phyloP scores from a whole-genome alignment of 768 basidiomycete genomes.

The Phaeotremella fagi region DNA sequence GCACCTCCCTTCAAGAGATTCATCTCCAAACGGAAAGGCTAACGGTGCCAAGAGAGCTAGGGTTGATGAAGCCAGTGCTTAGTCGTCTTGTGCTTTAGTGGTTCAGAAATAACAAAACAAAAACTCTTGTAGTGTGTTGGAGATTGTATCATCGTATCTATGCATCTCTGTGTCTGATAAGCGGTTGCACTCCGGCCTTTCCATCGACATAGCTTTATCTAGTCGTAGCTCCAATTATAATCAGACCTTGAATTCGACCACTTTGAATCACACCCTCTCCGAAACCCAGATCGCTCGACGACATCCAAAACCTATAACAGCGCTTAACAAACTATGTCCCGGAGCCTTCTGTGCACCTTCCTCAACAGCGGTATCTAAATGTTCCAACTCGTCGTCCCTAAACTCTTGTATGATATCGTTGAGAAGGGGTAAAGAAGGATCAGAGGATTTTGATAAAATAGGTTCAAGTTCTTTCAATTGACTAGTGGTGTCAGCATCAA shows the following conservation, averaged over 20 bases:
- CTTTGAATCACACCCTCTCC: constrained; percentile 66
- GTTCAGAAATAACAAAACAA: too few species aligned
- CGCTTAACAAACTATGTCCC: constrained; percentile 82
- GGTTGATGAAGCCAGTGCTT: not conserved
- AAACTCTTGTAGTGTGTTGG: not conserved
- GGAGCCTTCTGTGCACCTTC: constrained; percentile 84
- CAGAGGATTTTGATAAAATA: constrained; percentile 28
- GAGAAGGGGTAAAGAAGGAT: constrained; percentile 67
- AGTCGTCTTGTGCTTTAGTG: too few species aligned
- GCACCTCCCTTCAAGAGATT: constrained; percentile 42
- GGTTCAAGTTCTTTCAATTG: constrained; percentile 62
- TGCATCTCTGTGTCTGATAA: too few species aligned
- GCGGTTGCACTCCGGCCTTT: too few species aligned
- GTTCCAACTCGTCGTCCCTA: constrained; percentile 90
- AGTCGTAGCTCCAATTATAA: too few species aligned
- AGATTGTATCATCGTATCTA: not conserved
- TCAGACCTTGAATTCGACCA: too few species aligned
- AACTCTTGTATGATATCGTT: constrained; percentile 72
- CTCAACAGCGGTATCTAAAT: constrained; percentile 83
- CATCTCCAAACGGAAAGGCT: constrained; percentile 27
- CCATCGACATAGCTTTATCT: too few species aligned
- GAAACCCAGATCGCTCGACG: constrained; percentile 84
- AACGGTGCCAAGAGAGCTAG: not conserved
- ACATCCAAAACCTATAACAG: constrained; percentile 77
- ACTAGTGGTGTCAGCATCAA: constrained; percentile 50